Percentiles rank a stretch among this genome's conserved stretches.
Conservation (phyloP, 2,329 filamentous ascomycete genomes). For the Aspergillus sp. region DNA sequence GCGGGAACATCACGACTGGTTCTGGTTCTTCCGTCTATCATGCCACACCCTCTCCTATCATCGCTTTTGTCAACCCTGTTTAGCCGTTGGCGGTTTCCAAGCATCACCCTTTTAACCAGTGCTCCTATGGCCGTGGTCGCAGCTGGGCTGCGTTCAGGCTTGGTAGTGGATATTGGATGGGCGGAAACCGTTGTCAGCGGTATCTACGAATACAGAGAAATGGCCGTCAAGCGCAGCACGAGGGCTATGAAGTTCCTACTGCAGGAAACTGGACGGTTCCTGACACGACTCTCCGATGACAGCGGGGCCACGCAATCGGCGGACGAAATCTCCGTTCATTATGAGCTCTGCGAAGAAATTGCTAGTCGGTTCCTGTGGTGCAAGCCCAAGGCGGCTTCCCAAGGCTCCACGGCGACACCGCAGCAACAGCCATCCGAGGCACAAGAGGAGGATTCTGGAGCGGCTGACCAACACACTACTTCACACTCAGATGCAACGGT, state of each 20-base stretch:
- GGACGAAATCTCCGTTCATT: conserved; percentile 56
- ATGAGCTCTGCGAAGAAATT: conserved; percentile 82
- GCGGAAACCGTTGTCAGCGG: conserved; percentile 82
- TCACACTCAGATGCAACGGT: conserved; percentile 38
- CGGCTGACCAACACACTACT: conserved; percentile 1
- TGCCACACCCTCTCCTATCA: conserved; percentile 78
- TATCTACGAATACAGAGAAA: conserved; percentile 87
- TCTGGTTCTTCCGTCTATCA: conserved; percentile 72
- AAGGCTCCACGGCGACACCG: neutral
- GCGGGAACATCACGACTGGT: conserved; percentile 72
- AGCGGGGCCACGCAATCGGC: conserved; percentile 35
- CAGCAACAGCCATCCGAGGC: conserved; percentile 6
- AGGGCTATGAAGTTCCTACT: conserved; percentile 74
- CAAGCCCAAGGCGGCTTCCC: conserved; percentile 32
- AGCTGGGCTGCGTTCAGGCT: conserved; percentile 79
- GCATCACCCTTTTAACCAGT: conserved; percentile 76
- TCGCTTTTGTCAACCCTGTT: conserved; percentile 77
- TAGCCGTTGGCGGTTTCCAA: conserved; percentile 74
- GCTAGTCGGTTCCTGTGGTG: conserved; percentile 79
- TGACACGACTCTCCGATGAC: conserved; percentile 29
- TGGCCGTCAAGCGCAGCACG: conserved; percentile 68
- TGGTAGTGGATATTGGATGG: conserved; percentile 93
- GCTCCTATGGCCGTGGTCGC: conserved; percentile 73
- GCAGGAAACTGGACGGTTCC: conserved; percentile 61
- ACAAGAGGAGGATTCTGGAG: conserved; percentile 1